A percentile compares a stretch with the other conserved stretches of the same genome.
These are phyloP conservation scores for Pugionium cornutum DNA, from an alignment of 345 rosid genomes.

Conservation along the genomic window DNA sequence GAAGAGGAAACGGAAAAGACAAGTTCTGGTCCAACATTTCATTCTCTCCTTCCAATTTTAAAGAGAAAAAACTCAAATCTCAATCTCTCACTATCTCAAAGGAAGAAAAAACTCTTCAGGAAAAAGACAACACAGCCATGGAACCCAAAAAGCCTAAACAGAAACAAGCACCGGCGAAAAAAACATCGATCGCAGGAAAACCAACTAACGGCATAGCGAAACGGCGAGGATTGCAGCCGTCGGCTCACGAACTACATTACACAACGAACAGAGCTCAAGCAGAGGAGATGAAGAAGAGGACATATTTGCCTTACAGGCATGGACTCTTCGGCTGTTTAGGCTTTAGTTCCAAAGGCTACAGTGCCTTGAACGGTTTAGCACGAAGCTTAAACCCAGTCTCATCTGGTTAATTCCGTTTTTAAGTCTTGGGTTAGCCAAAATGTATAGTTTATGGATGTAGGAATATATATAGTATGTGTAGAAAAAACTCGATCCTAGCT, in stretches of 20 bases:
- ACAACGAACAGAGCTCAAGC: conserved; percentile 89
- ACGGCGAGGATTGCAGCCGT: conserved; percentile 68
- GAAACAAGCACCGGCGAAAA: conserved; percentile 43
- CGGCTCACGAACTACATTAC: conserved; percentile 93
- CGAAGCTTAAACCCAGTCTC: conserved; percentile 91
- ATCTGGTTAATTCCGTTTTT: conserved; percentile 51
- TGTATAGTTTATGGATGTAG: too few relatives aligned
- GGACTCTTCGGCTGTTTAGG: conserved; percentile 96
- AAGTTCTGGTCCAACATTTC: conserved; percentile 73
- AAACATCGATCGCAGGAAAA: conserved; percentile 29
- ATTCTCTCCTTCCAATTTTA: conserved; percentile 54
- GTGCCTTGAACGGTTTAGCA: conserved; percentile 87
- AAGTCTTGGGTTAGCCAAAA: too few relatives aligned
- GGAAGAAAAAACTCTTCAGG: not conserved
- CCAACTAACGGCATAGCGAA: conserved; percentile 54
- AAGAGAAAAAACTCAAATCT: conserved; percentile 54
- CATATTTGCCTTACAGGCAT: conserved; percentile 89
- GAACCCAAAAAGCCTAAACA: conserved; percentile 25
- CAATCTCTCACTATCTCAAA: conserved; percentile 10
- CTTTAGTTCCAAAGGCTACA: conserved; percentile 92
- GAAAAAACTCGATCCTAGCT: too few relatives aligned
- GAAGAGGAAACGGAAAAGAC: conserved; percentile 61
- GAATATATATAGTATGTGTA: too few relatives aligned
- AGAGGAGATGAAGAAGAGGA: conserved; percentile 96
- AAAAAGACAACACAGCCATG: not conserved